These are phyloP conservation scores for Clonostachys solani DNA, from an alignment of 2,329 filamentous ascomycete genomes.

Conservation along the genomic window DNA sequence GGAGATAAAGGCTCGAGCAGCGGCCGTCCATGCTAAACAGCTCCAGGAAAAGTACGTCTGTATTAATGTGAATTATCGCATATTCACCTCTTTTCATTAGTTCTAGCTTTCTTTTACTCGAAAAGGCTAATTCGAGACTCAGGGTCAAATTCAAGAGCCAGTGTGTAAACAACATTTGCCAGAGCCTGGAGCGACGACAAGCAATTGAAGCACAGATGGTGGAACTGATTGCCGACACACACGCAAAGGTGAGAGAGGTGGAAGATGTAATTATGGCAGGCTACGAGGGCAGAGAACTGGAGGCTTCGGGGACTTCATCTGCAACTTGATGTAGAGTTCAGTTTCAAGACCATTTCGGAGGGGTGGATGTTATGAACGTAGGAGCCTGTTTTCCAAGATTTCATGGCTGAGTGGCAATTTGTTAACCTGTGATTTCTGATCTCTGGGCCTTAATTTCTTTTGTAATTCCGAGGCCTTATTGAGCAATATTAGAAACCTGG, in stretches of 20 bases:
- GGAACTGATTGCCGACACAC: neutral
- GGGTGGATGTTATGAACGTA: too few species aligned
- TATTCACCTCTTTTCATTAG: neutral
- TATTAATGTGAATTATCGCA: too few species aligned
- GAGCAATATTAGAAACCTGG: too few species aligned
- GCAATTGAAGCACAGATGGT: constrained; percentile 3
- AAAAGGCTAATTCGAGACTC: neutral
- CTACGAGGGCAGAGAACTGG: constrained; percentile 1
- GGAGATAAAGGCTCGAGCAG: neutral
- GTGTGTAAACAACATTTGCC: neutral
- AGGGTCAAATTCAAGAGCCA: constrained; percentile 1
- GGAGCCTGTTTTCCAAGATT: too few species aligned
- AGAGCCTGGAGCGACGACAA: constrained; percentile 1
- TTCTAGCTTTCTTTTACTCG: neutral
- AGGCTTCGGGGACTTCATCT: neutral
- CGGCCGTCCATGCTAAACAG: neutral
- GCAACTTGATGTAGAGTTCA: too few species aligned
- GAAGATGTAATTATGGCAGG: constrained; percentile 4
- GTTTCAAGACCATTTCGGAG: too few species aligned
- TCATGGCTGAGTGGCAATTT: too few species aligned
- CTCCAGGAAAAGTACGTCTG: neutral
- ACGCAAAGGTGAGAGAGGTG: neutral
- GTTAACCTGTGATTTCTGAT: too few species aligned
- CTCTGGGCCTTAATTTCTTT: too few species aligned
- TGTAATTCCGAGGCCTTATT: too few species aligned